Percentiles rank a stretch among this genome's conserved stretches.
Evolutionary conservation across 768 basidiomycete species (phyloP).

Genomic region (Boletus rex-veris): DNA sequence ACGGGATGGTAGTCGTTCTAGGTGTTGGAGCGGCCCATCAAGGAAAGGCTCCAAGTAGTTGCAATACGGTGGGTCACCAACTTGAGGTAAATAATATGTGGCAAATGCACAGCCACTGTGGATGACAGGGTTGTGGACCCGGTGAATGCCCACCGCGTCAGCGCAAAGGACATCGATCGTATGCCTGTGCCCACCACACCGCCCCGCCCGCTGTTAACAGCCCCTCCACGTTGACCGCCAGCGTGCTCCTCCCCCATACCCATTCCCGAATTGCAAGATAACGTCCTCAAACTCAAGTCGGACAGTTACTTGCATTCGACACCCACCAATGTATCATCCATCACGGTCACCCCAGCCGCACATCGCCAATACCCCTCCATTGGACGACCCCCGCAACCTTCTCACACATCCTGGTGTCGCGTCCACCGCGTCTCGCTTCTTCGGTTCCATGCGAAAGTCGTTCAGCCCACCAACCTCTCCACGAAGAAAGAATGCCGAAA

Average conservation of each 20-base stretch:
- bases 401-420: constrained; percentile 10
- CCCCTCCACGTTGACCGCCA: constrained; percentile 1
- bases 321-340: constrained; percentile 17
- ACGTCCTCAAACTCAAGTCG: background rate
- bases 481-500: constrained; percentile 18
- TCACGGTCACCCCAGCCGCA: constrained; percentile 14
- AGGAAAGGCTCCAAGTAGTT: no score
- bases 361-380: constrained; percentile 2
- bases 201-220: constrained; percentile 1
- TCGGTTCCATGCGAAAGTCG: constrained; percentile 31
- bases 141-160: background rate
- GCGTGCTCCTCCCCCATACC: background rate
- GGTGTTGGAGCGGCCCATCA: no score
- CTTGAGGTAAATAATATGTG: background rate
- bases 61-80: no score
- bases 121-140: background rate
- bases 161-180: background rate
- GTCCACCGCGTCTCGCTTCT: constrained; percentile 27
- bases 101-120: constrained; percentile 9
- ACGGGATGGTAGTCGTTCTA: no score
- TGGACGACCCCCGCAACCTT: background rate
- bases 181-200: constrained; percentile 6
- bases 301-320: background rate
- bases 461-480: constrained; percentile 20
- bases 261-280: background rate